Evolutionary conservation across 202 grass and related monocot genomes (phyloP).

Genomic region (Thinopyrum obtusiflorum): DNA sequence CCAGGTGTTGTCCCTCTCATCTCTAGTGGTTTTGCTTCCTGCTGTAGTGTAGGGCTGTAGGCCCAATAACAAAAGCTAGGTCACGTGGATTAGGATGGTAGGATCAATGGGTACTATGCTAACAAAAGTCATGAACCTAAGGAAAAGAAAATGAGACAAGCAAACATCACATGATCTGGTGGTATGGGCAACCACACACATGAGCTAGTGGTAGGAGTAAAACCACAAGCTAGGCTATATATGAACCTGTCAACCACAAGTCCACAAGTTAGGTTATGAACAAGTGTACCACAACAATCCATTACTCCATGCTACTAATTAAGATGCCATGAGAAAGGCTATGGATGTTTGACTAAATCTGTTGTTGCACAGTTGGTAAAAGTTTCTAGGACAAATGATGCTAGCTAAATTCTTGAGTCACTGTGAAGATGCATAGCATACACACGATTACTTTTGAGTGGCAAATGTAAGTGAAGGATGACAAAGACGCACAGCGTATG

Average conservation of each 20-base stretch:
- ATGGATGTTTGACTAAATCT: conserved; percentile 10
- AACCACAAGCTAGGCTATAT: not conserved
- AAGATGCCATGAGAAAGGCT: conserved; percentile 14
- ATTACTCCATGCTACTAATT: not conserved
- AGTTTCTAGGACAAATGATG: too few species aligned
- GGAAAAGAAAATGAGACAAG: conserved; percentile 19
- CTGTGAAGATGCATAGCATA: too few species aligned
- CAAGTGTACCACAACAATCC: not conserved
- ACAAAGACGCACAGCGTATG: too few species aligned
- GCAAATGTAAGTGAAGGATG: too few species aligned
- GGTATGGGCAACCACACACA: conserved; percentile 4
- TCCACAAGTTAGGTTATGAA: not conserved
- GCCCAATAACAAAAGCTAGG: conserved; percentile 36
- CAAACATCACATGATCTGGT: conserved; percentile 18
- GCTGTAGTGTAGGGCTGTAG: conserved; percentile 49
- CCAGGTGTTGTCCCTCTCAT: conserved; percentile 31
- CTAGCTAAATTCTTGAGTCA: too few species aligned
- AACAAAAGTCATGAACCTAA: conserved; percentile 46
- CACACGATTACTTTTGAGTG: too few species aligned
- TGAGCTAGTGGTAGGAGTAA: not conserved
- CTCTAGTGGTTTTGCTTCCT: conserved; percentile 34
- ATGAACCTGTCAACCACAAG: not conserved
- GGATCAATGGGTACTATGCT: conserved; percentile 34
- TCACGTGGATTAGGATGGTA: conserved; percentile 53
- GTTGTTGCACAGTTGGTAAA: not conserved